Evolutionary conservation across 306 rosid species (phyloP), one percentile per base, ranked within the genome.

Genomic region (Delonix regia): DNA sequence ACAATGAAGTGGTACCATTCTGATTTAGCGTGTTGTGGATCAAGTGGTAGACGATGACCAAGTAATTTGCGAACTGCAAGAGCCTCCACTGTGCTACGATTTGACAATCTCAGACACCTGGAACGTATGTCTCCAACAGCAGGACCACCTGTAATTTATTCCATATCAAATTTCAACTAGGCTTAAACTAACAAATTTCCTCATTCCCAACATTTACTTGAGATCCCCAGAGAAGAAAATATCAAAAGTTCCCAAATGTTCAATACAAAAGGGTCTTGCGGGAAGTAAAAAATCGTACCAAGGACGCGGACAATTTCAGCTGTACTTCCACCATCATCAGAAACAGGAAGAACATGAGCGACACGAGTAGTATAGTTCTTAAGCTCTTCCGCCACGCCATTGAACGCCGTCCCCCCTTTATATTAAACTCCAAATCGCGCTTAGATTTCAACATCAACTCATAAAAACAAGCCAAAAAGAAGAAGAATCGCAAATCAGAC

Each of bases 61-160:
- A 94, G 96, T 86, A 94, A 79, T 73, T 86, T 86, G 30, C 97
- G 89, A 79, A 94, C 97, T 0, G 97, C 98, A 33, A 90, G 90
- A 28, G 98, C 97, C 88, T 94, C 98, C 9, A 88, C 84, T 15
- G 95, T 88, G 67, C 97, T 94, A 74, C 88, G 79, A 86, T 90
- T 97, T 48, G 98, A 91, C 81, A 94, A 82, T 44, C 98, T 88
- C 86, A 94, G 81, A 82, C 98, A 94, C 82, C 97, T 88, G 6
- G 98, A 94, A 76, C 98, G 96, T 73, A 94, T 94, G 75, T 94
- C 98, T 80, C 98, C 98, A 41, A 94, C 97, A 44, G 97, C 98
- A 33, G 98, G 98, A 70, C 98, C 98, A 33, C 97, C 98, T 94
- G 78, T 16, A n/a, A 62, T 6, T 30, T 11, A 48, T 42, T 25